These are phyloP conservation scores for Hortaea sp. DNA, from an alignment of 2,329 filamentous ascomycete genomes.

Conservation along the genomic window DNA sequence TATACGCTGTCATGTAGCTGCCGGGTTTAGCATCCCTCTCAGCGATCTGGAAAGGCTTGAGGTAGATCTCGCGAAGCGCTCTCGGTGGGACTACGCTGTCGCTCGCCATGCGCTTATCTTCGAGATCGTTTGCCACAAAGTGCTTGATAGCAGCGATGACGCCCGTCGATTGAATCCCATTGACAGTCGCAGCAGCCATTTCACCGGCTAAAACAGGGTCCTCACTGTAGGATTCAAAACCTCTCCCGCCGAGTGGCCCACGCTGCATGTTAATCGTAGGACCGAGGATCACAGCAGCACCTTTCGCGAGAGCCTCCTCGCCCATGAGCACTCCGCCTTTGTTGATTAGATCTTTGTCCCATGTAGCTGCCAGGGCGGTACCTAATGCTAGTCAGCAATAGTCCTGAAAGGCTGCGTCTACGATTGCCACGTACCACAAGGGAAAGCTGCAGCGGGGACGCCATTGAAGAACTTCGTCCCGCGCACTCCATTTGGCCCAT, in stretches of 20 bases:
- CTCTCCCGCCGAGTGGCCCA: conserved; percentile 71
- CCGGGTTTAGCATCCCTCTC: conserved; percentile 59
- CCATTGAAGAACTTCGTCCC: conserved; percentile 61
- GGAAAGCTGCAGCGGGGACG: conserved; percentile 58
- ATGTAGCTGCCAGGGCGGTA: conserved; percentile 68
- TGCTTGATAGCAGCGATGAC: conserved; percentile 73
- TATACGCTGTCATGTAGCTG: conserved; percentile 65
- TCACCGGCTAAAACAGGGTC: conserved; percentile 70
- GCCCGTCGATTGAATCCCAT: conserved; percentile 59
- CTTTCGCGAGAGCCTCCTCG: conserved; percentile 61
- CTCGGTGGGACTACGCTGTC: conserved; percentile 56
- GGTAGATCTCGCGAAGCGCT: conserved; percentile 58
- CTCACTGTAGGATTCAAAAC: conserved; percentile 81
- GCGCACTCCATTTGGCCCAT: conserved; percentile 61
- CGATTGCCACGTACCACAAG: conserved; percentile 43
- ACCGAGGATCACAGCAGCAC: conserved; percentile 62
- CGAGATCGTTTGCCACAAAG: conserved; percentile 64
- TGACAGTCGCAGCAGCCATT: conserved; percentile 51
- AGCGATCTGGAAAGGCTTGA: conserved; percentile 67
- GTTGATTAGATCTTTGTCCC: conserved; percentile 61
- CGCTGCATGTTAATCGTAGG: conserved; percentile 74
- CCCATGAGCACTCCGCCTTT: conserved; percentile 62
- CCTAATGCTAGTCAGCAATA: conserved; percentile 5
- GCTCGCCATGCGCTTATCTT: conserved; percentile 56
- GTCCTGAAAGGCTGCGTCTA: not conserved